Evolutionary conservation across 164 flowering plant genomes (phyloP).

Genomic region (Cinnamomum micranthum): DNA sequence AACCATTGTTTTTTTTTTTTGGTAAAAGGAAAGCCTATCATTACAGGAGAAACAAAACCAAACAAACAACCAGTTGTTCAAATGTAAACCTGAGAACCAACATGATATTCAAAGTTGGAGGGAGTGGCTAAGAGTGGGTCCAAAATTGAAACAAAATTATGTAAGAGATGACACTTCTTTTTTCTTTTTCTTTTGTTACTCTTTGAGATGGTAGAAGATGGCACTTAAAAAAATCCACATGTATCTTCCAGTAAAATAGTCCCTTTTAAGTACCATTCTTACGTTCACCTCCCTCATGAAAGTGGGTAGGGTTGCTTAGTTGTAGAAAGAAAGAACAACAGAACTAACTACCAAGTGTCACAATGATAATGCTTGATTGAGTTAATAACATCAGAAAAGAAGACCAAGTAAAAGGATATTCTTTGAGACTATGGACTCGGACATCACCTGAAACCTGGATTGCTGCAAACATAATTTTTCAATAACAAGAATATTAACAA

Average conservation of each 20-base stretch:
- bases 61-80: neutral
- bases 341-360: neutral
- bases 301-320: neutral
- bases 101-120: neutral
- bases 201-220: no score
- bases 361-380: neutral
- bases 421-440: constrained; percentile 80
- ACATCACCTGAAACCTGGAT: constrained; percentile 88
- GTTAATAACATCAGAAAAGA: neutral
- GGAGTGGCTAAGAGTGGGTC: neutral
- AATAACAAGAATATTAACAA: neutral
- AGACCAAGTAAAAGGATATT: constrained; percentile 63
- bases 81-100: neutral
- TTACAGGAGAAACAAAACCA: no score
- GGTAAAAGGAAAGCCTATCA: no score
- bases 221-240: no score
- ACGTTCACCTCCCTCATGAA: no score
- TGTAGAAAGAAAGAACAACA: neutral
- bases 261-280: neutral
- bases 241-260: no score
- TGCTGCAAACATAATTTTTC: constrained; percentile 50
- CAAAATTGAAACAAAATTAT: no score
- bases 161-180: no score
- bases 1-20: no score
- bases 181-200: no score